phyloP scores from a whole-genome alignment of 2,329 filamentous ascomycete species.

The Berkeleyomyces basicola region DNA sequence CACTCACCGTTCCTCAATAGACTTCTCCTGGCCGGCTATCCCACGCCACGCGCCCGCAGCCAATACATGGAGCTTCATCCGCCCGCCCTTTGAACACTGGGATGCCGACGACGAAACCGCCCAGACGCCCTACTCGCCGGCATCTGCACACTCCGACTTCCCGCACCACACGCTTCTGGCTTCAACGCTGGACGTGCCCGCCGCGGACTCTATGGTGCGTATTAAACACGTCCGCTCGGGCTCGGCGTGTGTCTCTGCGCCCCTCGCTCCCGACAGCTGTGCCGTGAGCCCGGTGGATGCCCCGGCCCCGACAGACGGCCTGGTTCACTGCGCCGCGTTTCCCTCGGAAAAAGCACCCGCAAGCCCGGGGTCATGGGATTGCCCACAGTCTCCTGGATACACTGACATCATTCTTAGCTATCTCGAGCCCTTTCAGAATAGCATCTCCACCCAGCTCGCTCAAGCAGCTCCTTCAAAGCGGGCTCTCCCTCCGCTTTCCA shows the following conservation, averaged over 20 bases:
- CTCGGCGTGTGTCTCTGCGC: neutral
- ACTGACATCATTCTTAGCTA: constrained; percentile 1
- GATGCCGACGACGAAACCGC: neutral
- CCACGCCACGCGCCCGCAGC: neutral
- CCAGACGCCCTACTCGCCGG: neutral
- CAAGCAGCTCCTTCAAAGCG: neutral
- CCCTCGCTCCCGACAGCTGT: neutral
- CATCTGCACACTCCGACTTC: neutral
- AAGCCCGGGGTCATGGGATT: no score
- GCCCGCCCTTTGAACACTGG: constrained; percentile 3
- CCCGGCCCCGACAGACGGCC: neutral
- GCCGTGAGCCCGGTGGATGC: neutral
- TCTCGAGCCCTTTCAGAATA: neutral
- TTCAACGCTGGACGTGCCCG: neutral
- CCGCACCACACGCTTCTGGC: neutral
- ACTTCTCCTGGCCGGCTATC: neutral
- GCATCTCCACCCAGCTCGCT: neutral
- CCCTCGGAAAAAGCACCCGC: neutral
- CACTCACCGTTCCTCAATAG: neutral
- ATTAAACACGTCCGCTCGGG: neutral
- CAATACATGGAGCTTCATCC: neutral
- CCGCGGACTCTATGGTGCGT: neutral
- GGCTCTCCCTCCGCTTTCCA: neutral
- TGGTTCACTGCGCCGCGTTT: neutral
- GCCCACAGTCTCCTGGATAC: neutral